These are phyloP conservation scores for Hemileccinum impolitum DNA, from an alignment of 768 basidiomycete genomes.

Conservation along the genomic window DNA sequence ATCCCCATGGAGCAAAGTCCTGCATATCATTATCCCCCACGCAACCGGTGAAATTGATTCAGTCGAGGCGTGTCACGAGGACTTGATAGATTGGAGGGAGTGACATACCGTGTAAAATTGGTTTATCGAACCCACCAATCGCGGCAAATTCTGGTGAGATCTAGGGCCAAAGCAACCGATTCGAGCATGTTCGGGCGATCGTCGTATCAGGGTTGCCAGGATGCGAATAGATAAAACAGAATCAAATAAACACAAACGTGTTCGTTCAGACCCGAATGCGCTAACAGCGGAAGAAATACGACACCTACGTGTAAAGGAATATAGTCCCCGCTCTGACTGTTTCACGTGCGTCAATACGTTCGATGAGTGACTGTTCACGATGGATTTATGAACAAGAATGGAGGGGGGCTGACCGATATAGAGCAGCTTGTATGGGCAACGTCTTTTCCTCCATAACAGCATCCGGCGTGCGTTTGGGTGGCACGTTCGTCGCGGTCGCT, in stretches of 20 bases:
- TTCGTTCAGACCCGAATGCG: conserved; percentile 3
- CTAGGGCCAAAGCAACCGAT: conserved; percentile 34
- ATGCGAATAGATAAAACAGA: neutral
- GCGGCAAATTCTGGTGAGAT: conserved; percentile 92
- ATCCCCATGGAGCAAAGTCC: conserved; percentile 92
- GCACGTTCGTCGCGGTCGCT: conserved; percentile 75
- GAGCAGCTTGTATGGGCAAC: conserved; percentile 71
- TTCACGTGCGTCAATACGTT: neutral
- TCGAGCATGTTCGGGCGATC: neutral
- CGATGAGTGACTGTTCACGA: neutral
- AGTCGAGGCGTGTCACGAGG: neutral
- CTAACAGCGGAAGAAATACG: neutral
- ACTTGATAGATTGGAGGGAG: neutral
- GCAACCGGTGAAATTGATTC: neutral
- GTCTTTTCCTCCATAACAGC: conserved; percentile 89
- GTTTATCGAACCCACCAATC: conserved; percentile 91
- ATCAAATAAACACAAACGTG: neutral
- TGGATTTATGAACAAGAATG: neutral
- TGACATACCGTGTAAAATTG: conserved; percentile 66
- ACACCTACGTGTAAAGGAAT: conserved; percentile 82
- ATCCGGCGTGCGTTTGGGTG: conserved; percentile 83
- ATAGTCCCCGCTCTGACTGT: conserved; percentile 81
- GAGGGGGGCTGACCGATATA: conserved; percentile 69
- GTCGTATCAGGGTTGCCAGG: neutral
- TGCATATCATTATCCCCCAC: conserved; percentile 12